phyloP scores from a whole-genome alignment of 1,284 basidiomycete genomes.

The Somion occarium region DNA sequence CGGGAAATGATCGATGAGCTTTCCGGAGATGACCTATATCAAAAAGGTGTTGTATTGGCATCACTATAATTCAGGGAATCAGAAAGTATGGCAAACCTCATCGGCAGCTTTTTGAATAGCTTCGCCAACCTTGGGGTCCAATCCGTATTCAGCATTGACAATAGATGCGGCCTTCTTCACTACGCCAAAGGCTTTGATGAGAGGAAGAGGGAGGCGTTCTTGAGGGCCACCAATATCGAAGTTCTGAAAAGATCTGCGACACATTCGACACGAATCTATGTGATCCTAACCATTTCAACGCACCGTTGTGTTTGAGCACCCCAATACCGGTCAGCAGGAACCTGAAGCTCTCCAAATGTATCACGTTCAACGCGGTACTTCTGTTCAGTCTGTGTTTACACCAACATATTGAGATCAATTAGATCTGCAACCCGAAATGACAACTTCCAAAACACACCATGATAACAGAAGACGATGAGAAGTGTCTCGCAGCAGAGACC shows the following conservation, averaged over 20 bases:
- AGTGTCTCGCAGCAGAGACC: conserved; percentile 23
- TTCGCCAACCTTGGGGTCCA: conserved; percentile 85
- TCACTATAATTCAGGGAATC: conserved; percentile 1
- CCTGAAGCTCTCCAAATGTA: conserved; percentile 90
- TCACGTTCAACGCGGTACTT: conserved; percentile 72
- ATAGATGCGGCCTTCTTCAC: conserved; percentile 96
- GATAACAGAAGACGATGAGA: conserved; percentile 33
- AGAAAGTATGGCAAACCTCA: conserved; percentile 53
- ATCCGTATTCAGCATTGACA: conserved; percentile 88
- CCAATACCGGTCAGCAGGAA: conserved; percentile 96
- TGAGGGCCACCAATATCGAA: conserved; percentile 97
- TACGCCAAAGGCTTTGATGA: conserved; percentile 98
- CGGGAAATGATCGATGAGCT: conserved; percentile 94
- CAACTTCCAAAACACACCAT: conserved; percentile 36
- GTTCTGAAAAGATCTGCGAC: conserved; percentile 83
- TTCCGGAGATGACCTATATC: conserved; percentile 87
- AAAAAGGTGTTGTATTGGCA: conserved; percentile 3
- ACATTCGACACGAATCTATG: conserved; percentile 5
- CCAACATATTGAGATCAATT: no score
- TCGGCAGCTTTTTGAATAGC: conserved; percentile 95
- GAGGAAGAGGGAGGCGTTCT: conserved; percentile 89
- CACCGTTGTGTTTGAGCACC: conserved; percentile 97
- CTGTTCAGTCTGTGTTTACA: conserved; percentile 31
- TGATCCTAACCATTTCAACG: conserved; percentile 13
- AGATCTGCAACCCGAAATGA: neutral